Base-by-base conservation (phyloP, 768 basidiomycete genomes). In the Hericium coralloides region DNA sequence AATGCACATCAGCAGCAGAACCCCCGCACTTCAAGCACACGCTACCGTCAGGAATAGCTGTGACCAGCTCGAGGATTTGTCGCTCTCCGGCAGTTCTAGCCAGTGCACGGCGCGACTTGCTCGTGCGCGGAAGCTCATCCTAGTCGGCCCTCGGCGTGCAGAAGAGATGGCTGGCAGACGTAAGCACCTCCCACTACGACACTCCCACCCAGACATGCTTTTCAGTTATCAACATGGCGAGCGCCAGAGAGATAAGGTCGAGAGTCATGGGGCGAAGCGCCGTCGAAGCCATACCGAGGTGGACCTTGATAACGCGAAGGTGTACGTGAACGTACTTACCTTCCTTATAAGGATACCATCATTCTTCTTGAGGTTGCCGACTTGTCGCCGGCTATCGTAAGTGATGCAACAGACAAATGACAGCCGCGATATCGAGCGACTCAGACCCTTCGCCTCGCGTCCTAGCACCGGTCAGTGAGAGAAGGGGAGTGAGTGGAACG, bases 401-500 rank as follows among this genome's bases (percentile, higher is more conserved):
- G 31, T 31, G 31, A 31, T 31, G 31, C 7, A 31, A 31, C 31
- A 31, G 31, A 31, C 31, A 31, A 31, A 31, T 31, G 26, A 31
- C 8, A 8, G 26, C 8, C 26, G 7, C 31, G 31, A 31, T 31
- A 31, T 31, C 31, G 31, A 6, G 31, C 31, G 31, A 31, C 10
- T 31, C 8, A 31, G 31, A 9, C 10, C 31, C 31, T 31, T 8
- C 31, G 31, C 31, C 31, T 31, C 6, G 31, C 4, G 7, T 4
- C 31, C 26, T 31, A 31, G 31, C 31, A 9, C 10, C n/a, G n/a
- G 31, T 31, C 31, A 31, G 31, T 31, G 10, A n/a, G n/a, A n/a
- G n/a, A n/a, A n/a, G n/a, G n/a, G n/a, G n/a, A n/a, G 14, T 51
- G 56, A 57, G 37, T 77, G 77, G 65, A 85, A 89, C 62, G 84